These are phyloP conservation scores for Epichloe bromicola DNA, from an alignment of 2,329 filamentous ascomycete genomes.

Conservation along the genomic window DNA sequence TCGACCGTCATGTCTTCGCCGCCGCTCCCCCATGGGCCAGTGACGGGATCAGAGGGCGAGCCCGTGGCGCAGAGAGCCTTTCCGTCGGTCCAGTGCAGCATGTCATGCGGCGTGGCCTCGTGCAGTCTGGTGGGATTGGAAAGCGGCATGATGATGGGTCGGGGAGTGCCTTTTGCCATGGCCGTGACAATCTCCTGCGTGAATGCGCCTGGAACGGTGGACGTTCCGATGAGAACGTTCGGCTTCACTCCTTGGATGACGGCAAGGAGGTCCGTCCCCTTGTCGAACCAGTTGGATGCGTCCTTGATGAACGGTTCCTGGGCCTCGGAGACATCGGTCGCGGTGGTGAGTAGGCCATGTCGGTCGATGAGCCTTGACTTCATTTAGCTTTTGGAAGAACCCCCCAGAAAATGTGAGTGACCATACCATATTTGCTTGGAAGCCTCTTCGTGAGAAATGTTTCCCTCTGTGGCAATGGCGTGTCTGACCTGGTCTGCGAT, in stretches of 20 bases:
- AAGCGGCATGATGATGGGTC: conserved; percentile 69
- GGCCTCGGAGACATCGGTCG: conserved; percentile 48
- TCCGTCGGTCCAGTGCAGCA: conserved; percentile 67
- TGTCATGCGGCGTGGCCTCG: conserved; percentile 65
- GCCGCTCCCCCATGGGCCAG: conserved; percentile 38
- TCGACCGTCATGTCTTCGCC: conserved; percentile 32
- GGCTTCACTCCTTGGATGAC: conserved; percentile 62
- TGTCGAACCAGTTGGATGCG: conserved; percentile 48
- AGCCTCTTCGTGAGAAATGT: conserved; percentile 60
- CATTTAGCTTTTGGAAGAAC: background rate
- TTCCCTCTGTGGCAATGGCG: conserved; percentile 57
- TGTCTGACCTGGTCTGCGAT: conserved; percentile 78
- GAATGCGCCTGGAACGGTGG: conserved; percentile 64
- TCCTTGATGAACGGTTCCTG: conserved; percentile 56
- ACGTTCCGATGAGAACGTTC: conserved; percentile 74
- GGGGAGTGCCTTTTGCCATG: conserved; percentile 60
- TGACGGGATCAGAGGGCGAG: conserved; percentile 66
- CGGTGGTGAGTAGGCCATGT: conserved; percentile 57
- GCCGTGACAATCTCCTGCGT: conserved; percentile 59
- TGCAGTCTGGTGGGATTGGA: conserved; percentile 78
- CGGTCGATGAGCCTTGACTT: conserved; percentile 62
- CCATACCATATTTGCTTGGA: conserved; percentile 63
- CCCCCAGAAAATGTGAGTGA: too few relatives aligned
- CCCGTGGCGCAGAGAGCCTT: conserved; percentile 72
- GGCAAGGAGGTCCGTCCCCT: conserved; percentile 45